A percentile compares a stretch with the other conserved stretches of the same genome.
These are phyloP conservation scores for Fusarium mexicanum DNA, from an alignment of 2,329 filamentous ascomycete genomes.

Conservation along the genomic window DNA sequence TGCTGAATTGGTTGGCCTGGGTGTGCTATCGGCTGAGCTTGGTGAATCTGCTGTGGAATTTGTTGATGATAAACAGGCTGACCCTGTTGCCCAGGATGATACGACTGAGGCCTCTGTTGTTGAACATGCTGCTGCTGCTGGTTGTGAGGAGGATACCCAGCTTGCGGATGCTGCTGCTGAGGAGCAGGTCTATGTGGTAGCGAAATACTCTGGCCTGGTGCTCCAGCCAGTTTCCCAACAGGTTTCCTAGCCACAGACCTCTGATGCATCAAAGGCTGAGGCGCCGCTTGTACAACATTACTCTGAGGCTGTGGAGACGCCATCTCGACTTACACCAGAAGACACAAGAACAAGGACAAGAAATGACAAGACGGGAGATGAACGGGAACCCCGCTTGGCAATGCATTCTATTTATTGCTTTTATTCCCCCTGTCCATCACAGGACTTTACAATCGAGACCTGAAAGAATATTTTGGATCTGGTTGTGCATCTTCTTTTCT, in stretches of 20 bases:
- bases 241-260: conserved; percentile 28
- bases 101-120: conserved; percentile 12
- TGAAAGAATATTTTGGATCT: conserved; percentile 9
- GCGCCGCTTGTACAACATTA: neutral
- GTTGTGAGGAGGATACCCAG: conserved; percentile 9
- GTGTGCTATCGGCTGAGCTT: neutral
- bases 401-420: conserved; percentile 7
- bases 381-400: conserved; percentile 13
- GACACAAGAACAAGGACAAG: conserved; percentile 1
- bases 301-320: conserved; percentile 26
- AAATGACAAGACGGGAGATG: conserved; percentile 25
- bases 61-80: neutral
- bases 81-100: conserved; percentile 5
- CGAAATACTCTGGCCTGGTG: neutral
- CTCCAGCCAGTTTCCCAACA: neutral
- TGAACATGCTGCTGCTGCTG: conserved; percentile 15
- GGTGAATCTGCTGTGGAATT: neutral
- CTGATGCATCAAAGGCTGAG: conserved; percentile 23
- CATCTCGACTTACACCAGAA: conserved; percentile 21
- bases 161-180: neutral
- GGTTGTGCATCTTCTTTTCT: neutral
- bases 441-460: neutral
- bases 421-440: conserved; percentile 11
- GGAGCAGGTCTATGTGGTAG: conserved; percentile 19
- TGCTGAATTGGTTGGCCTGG: neutral